Evolutionary conservation across 2,329 filamentous ascomycete genomes (phyloP), one percentile per base, ranked within the genome.

Genomic region (Botrytis pseudocinerea): DNA sequence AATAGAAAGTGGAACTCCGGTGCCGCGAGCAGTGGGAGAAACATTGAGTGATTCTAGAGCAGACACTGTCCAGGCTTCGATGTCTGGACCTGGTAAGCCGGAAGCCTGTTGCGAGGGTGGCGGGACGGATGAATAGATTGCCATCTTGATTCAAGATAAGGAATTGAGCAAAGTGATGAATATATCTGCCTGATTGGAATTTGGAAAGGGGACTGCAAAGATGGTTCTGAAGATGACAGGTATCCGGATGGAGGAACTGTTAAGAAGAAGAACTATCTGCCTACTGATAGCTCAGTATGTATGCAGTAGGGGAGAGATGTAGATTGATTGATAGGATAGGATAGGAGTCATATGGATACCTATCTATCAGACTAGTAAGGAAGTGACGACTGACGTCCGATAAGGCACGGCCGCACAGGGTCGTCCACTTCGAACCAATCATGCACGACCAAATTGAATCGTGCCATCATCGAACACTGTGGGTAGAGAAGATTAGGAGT

Each of bases 1-100:
- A 76, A 97, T 96, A 66, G 90, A 86, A 70, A 97, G 86, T 7
- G 90, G 86, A 42, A 88, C 86, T 63, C 89, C 88, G 4, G 88
- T 88, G 71, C 90, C 90, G 66, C 86, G 85, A n/a, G 87, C 85
- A 40, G 85, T 79, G 16, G 88, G 84, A 0, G 88, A 86, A 60
- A 91, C 83, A 79, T 83, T 86, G 62, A 87, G 86, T 62, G 85
- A 87, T 78, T 87, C 83, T 63, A 90, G 85, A 9, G 88, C 87
- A 28, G 85, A 85, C 70, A 87, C 83, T 22, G 90, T 90, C 91
- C 91, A 93, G 48, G 89, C 86, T 75, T 91, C 91, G 74, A 93
- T 90, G 75, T 91, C 88, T 71, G 89, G 82, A 40, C 78, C 81
- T 78, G 57, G 80, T 75, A 70, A 77, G 74, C 76, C 70, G 32